Percentiles rank a stretch among this genome's conserved stretches.
Evolutionary conservation across 306 rosid species (phyloP).

Genomic region (Cucumis melo): DNA sequence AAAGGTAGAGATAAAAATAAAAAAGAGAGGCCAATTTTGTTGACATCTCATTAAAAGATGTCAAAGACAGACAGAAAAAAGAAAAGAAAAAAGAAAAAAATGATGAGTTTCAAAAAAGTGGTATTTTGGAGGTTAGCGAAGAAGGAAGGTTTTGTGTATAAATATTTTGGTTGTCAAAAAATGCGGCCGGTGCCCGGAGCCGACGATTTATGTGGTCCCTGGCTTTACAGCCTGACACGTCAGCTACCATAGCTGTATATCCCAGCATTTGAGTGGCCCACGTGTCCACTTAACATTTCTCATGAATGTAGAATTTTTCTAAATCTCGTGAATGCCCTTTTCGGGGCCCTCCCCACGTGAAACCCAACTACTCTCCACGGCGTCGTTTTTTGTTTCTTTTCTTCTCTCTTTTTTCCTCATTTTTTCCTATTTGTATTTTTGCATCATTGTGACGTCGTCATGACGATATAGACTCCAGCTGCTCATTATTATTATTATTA

Average conservation of each 20-base stretch:
- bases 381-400: not conserved
- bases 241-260: not conserved
- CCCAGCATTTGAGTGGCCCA: not conserved
- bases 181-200: not conserved
- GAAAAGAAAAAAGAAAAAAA: too few relatives aligned
- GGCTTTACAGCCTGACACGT: not conserved
- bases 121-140: not conserved
- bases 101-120: not conserved
- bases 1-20: not conserved
- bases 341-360: not conserved
- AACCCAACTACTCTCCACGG: not conserved
- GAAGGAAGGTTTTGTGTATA: too few relatives aligned
- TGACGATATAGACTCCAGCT: not conserved
- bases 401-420: too few relatives aligned
- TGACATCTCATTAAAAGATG: not conserved
- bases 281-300: not conserved
- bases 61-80: not conserved
- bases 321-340: conserved; percentile 1
- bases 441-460: not conserved
- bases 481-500: too few relatives aligned
- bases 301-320: not conserved
- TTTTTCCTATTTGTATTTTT: not conserved
- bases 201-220: not conserved
- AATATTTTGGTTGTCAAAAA: not conserved
- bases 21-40: not conserved